Evolutionary conservation across 2,329 filamentous ascomycete species (phyloP).

Genomic region (Periconia digitata): DNA sequence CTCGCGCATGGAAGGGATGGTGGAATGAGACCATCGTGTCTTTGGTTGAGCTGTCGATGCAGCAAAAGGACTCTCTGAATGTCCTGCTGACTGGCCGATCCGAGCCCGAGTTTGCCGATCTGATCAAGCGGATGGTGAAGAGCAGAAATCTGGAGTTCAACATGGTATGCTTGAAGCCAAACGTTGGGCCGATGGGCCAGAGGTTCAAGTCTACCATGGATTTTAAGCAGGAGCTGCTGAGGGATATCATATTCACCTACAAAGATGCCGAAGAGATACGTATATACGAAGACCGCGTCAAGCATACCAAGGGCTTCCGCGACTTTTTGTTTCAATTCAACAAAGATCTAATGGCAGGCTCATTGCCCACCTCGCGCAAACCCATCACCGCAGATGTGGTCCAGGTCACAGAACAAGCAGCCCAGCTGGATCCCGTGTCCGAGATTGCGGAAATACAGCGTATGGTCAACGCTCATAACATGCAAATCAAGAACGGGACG

Average conservation of each 20-base stretch:
- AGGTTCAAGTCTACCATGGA: conserved; percentile 80
- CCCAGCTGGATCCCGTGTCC: conserved; percentile 71
- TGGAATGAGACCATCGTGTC: conserved; percentile 92
- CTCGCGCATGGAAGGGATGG: conserved; percentile 84
- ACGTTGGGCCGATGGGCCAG: conserved; percentile 76
- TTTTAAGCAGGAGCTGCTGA: conserved; percentile 88
- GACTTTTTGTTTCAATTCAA: conserved; percentile 84
- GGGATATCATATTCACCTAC: conserved; percentile 83
- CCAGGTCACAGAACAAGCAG: conserved; percentile 77
- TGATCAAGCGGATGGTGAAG: conserved; percentile 78
- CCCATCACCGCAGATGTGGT: conserved; percentile 79
- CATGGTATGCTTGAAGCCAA: conserved; percentile 83
- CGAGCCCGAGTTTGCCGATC: conserved; percentile 73
- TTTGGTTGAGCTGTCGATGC: conserved; percentile 76
- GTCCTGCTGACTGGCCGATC: conserved; percentile 86
- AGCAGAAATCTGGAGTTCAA: conserved; percentile 84
- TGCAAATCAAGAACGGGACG: conserved; percentile 51
- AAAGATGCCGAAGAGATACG: conserved; percentile 76
- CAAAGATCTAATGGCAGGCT: conserved; percentile 51
- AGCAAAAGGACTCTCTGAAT: conserved; percentile 80
- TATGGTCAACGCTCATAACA: conserved; percentile 87
- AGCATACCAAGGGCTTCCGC: conserved; percentile 74
- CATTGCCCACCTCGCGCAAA: conserved; percentile 55
- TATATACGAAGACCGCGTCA: conserved; percentile 65
- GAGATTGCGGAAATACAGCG: conserved; percentile 85